phyloP scores from a whole-genome alignment of 495 filamentous ascomycete species.

The Extremus antarcticus region DNA sequence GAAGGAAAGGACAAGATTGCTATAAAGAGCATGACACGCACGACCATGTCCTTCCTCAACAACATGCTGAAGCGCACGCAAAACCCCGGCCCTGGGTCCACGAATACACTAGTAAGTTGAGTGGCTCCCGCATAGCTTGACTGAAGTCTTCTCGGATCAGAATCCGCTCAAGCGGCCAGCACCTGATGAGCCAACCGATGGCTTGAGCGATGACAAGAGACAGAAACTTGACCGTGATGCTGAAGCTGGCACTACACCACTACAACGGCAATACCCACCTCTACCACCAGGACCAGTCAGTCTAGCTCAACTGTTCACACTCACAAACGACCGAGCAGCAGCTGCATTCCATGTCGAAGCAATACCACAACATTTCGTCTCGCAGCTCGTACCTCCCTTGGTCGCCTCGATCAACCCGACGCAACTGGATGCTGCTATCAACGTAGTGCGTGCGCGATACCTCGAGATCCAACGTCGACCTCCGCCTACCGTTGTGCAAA shows the following conservation, averaged over 20 bases:
- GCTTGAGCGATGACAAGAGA: slow-evolving; percentile 57
- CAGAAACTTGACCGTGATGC: slow-evolving; percentile 51
- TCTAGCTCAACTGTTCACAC: slow-evolving; percentile 68
- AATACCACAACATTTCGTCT: slow-evolving; percentile 53
- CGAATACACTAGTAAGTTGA: slow-evolving; percentile 78
- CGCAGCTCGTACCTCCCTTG: slow-evolving; percentile 63
- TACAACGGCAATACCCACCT: slow-evolving; percentile 45
- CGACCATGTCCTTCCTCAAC: slow-evolving; percentile 66
- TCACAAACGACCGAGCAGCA: slow-evolving; percentile 62
- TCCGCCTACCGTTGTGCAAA: neutral
- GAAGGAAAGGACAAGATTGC: slow-evolving; percentile 68
- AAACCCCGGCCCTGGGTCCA: slow-evolving; percentile 50
- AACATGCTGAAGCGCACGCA: slow-evolving; percentile 71
- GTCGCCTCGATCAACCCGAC: slow-evolving; percentile 47
- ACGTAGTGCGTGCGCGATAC: slow-evolving; percentile 42
- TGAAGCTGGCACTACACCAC: slow-evolving; percentile 17
- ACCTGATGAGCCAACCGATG: slow-evolving; percentile 57
- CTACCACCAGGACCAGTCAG: slow-evolving; percentile 63
- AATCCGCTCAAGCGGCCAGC: slow-evolving; percentile 62
- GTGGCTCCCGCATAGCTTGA: slow-evolving; percentile 57
- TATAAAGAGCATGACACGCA: slow-evolving; percentile 88
- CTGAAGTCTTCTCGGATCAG: slow-evolving; percentile 62
- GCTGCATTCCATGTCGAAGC: slow-evolving; percentile 72
- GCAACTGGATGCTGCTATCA: slow-evolving; percentile 56
- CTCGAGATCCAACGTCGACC: slow-evolving; percentile 33